Evolutionary conservation across 1,284 basidiomycete species (phyloP).

Genomic region (Ganoderma multipileum): DNA sequence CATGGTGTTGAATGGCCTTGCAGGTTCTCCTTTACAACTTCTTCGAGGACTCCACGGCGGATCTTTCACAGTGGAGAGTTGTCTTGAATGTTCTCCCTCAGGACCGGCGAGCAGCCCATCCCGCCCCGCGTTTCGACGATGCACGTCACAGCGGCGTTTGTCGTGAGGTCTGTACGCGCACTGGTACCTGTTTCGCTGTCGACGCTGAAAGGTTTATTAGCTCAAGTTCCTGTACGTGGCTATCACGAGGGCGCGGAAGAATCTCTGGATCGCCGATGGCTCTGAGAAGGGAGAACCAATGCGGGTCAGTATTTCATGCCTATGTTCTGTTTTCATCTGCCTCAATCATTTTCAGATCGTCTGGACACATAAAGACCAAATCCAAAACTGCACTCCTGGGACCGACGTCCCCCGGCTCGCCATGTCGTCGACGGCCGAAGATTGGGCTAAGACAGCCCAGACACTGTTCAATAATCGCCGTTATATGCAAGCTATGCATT

Average conservation of each 20-base stretch:
- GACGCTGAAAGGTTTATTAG: conserved; percentile 41
- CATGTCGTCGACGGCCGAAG: conserved; percentile 51
- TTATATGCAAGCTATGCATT: conserved; percentile 67
- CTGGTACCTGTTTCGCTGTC: background rate
- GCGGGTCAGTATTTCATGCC: conserved; percentile 48
- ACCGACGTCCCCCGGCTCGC: conserved; percentile 56
- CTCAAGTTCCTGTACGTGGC: conserved; percentile 76
- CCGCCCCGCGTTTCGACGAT: conserved; percentile 58
- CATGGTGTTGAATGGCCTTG: background rate
- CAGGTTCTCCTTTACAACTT: conserved; percentile 78
- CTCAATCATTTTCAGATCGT: conserved; percentile 47
- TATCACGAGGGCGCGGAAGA: conserved; percentile 70
- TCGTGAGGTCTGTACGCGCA: conserved; percentile 54
- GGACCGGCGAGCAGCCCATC: conserved; percentile 30
- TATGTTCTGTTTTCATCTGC: background rate
- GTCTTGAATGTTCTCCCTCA: conserved; percentile 54
- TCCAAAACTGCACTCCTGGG: conserved; percentile 51
- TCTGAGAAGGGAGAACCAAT: conserved; percentile 64
- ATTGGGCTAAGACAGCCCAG: conserved; percentile 62
- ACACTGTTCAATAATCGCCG: conserved; percentile 60
- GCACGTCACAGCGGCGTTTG: conserved; percentile 64
- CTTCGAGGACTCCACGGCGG: conserved; percentile 66
- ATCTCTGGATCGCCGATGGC: conserved; percentile 71
- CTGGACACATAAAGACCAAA: conserved; percentile 52
- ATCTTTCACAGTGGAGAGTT: conserved; percentile 62